Evolutionary conservation across 1,139 yeast species (phyloP).

Genomic region (Candida tetrigidarum): DNA sequence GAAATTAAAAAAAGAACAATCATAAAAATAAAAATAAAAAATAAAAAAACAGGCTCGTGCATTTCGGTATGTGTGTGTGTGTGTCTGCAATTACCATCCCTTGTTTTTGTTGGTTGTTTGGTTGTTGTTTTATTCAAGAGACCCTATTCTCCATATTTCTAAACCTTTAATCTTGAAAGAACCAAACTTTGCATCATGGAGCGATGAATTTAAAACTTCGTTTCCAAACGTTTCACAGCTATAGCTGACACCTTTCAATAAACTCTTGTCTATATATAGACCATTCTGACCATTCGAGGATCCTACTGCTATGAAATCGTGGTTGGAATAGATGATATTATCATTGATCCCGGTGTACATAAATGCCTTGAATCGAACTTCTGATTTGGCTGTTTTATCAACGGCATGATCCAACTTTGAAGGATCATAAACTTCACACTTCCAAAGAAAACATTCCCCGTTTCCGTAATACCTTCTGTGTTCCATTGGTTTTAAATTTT

Average conservation of each 20-base stretch:
- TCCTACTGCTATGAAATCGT: slow-evolving; percentile 80
- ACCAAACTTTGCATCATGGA: slow-evolving; percentile 42
- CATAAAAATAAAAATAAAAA: background rate
- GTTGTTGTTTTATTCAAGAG: slow-evolving; percentile 17
- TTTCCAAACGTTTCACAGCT: slow-evolving; percentile 89
- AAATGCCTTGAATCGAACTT: slow-evolving; percentile 69
- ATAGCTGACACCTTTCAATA: slow-evolving; percentile 77
- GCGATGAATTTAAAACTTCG: slow-evolving; percentile 57
- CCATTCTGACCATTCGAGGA: slow-evolving; percentile 94
- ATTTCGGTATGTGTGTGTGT: background rate
- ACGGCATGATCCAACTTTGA: slow-evolving; percentile 19
- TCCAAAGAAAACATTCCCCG: slow-evolving; percentile 96
- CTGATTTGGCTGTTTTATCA: slow-evolving; percentile 12
- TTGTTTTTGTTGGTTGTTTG: no score
- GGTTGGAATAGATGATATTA: slow-evolving; percentile 81
- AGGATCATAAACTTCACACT: slow-evolving; percentile 46
- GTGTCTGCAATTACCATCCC: background rate
- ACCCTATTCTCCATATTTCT: slow-evolving; percentile 84
- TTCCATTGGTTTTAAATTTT: slow-evolving; percentile 69
- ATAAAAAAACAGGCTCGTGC: background rate
- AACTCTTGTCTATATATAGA: slow-evolving; percentile 79
- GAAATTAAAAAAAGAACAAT: background rate
- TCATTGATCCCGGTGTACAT: slow-evolving; percentile 91
- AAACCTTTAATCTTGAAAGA: slow-evolving; percentile 76
- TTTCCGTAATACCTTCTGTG: slow-evolving; percentile 84